Percentiles rank a stretch among this genome's conserved stretches.
phyloP scores from a whole-genome alignment of 805 yeast species.

The Nakazawaea wyomingensis region DNA sequence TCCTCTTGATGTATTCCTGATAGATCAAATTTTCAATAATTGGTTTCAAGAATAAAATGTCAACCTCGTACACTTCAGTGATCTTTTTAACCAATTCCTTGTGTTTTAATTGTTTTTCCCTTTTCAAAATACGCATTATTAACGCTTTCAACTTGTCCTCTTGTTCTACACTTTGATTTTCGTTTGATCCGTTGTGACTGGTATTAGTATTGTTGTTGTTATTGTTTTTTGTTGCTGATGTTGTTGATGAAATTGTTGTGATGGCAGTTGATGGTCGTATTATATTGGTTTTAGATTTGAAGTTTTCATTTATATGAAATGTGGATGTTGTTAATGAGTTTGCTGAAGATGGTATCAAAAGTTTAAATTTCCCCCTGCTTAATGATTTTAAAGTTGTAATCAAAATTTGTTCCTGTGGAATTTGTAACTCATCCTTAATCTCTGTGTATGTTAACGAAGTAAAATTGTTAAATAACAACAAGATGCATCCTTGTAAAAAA shows the following conservation, averaged over 20 bases:
- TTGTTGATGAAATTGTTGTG: background rate
- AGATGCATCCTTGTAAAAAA: conserved; percentile 32
- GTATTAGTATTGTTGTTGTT: background rate
- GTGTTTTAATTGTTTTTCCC: conserved; percentile 18
- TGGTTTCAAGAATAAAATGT: conserved; percentile 25
- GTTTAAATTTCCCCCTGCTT: conserved; percentile 25
- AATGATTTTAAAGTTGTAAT: conserved; percentile 26
- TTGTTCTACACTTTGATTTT: conserved; percentile 16
- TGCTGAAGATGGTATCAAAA: conserved; percentile 17
- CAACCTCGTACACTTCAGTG: conserved; percentile 19
- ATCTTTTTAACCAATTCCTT: conserved; percentile 25
- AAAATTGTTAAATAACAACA: conserved; percentile 27
- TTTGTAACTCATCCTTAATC: conserved; percentile 22
- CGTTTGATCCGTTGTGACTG: background rate
- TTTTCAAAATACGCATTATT: conserved; percentile 30
- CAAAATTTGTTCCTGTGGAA: conserved; percentile 22
- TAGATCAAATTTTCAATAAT: conserved; percentile 30
- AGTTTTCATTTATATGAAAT: conserved; percentile 7
- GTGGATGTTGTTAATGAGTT: background rate
- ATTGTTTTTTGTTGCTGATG: too few species aligned
- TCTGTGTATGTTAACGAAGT: conserved; percentile 18
- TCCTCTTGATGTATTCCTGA: conserved; percentile 29
- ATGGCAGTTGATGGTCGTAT: background rate
- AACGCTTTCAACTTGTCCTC: conserved; percentile 26
- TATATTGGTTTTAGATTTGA: conserved; percentile 8